Evolutionary conservation across 2,329 filamentous ascomycete species (phyloP).

Genomic region (Verruconis gallopava): DNA sequence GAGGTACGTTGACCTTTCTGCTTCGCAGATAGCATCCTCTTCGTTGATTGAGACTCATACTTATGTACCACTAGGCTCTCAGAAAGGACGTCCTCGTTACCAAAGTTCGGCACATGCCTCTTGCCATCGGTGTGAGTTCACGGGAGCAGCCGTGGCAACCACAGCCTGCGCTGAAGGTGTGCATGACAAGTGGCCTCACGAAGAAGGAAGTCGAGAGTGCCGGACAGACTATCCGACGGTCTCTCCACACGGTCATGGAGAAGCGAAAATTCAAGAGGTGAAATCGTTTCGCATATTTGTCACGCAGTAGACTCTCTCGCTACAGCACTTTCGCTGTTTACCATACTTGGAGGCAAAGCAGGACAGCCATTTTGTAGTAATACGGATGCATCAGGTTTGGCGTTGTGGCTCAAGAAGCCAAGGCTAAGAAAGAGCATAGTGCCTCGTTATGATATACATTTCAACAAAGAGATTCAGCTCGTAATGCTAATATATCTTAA

Average conservation of each 20-base stretch:
- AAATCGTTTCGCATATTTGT: not conserved
- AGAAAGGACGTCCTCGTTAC: constrained; percentile 84
- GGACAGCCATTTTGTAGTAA: too few species aligned
- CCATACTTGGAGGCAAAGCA: too few species aligned
- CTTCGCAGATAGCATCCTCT: constrained; percentile 3
- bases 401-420: too few species aligned
- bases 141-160: constrained; percentile 56
- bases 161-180: constrained; percentile 80
- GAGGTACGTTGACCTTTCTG: constrained; percentile 50
- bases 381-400: too few species aligned
- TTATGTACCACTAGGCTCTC: constrained; percentile 46
- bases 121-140: constrained; percentile 42
- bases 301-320: too few species aligned
- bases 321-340: too few species aligned
- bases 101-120: constrained; percentile 64
- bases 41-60: constrained; percentile 4
- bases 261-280: constrained; percentile 9
- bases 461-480: too few species aligned
- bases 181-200: constrained; percentile 72
- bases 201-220: constrained; percentile 96
- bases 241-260: constrained; percentile 78
- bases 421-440: too few species aligned
- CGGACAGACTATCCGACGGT: constrained; percentile 74
- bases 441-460: too few species aligned
- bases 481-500: too few species aligned